Percentiles rank a stretch among this genome's conserved stretches.
Conservation (phyloP, 352 stramenopile species). For the Phytophthora cryptogea region DNA sequence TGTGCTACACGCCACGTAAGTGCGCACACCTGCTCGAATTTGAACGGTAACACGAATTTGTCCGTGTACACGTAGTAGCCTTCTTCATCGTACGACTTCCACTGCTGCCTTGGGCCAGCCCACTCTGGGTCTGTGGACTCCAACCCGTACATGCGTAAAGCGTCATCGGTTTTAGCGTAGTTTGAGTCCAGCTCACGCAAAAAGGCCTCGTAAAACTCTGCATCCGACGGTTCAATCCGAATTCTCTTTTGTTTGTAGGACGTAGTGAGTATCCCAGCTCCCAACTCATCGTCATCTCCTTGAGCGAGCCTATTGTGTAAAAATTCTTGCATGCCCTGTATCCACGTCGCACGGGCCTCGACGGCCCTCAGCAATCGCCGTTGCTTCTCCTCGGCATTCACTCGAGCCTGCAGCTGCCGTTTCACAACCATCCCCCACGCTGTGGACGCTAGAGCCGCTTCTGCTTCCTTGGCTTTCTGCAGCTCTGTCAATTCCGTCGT, state of each 20-base stretch:
- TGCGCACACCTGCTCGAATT: constrained; percentile 4
- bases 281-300: background rate
- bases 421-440: constrained; percentile 26
- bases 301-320: background rate
- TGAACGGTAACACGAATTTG: constrained; percentile 13
- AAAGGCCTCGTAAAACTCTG: constrained; percentile 17
- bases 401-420: constrained; percentile 16
- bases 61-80: constrained; percentile 18
- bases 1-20: constrained; percentile 15
- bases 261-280: background rate
- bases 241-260: constrained; percentile 20
- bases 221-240: constrained; percentile 22
- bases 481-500: constrained; percentile 12
- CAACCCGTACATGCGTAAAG: constrained; percentile 11
- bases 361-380: constrained; percentile 6
- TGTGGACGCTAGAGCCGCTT: constrained; percentile 8
- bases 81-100: constrained; percentile 14
- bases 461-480: background rate
- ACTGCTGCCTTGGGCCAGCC: constrained; percentile 8
- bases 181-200: constrained; percentile 1
- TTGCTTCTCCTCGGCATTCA: constrained; percentile 21
- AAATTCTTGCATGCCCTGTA: constrained; percentile 16
- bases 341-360: constrained; percentile 9
- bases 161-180: constrained; percentile 20
- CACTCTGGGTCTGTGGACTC: constrained; percentile 10